Percentiles rank a stretch among this genome's conserved stretches.
Evolutionary conservation across 176 grass and related monocot species (phyloP).

Genomic region (Oryza coarctata): DNA sequence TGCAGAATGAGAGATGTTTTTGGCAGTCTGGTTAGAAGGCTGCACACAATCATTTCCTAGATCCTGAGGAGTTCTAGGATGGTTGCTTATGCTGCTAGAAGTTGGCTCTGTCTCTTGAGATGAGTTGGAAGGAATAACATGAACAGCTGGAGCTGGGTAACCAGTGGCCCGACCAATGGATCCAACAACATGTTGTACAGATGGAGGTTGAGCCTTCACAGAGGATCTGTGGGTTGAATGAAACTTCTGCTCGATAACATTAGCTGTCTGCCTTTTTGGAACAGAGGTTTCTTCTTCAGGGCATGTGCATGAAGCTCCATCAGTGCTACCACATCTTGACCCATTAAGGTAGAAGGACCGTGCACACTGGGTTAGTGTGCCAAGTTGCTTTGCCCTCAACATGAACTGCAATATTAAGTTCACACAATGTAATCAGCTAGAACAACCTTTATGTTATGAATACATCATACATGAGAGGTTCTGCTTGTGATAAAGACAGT

Average conservation of each 20-base stretch:
- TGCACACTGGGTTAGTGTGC: slow-evolving; percentile 80
- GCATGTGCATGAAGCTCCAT: slow-evolving; percentile 76
- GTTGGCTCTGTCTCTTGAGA: slow-evolving; percentile 41
- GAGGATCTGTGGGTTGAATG: slow-evolving; percentile 33
- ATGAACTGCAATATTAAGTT: slow-evolving; percentile 64
- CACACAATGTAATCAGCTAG: slow-evolving; percentile 16
- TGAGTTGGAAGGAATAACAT: slow-evolving; percentile 43
- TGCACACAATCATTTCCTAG: slow-evolving; percentile 38
- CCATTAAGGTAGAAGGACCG: slow-evolving; percentile 89
- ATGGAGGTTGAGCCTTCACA: slow-evolving; percentile 41
- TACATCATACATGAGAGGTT: not conserved
- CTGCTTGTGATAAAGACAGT: not conserved
- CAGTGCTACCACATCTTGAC: slow-evolving; percentile 65
- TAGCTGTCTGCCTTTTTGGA: slow-evolving; percentile 59
- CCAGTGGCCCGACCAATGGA: slow-evolving; percentile 40
- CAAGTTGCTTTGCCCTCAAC: slow-evolving; percentile 93
- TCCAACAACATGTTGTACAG: slow-evolving; percentile 41
- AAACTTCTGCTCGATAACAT: slow-evolving; percentile 33
- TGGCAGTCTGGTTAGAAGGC: slow-evolving; percentile 48
- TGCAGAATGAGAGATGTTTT: slow-evolving; percentile 44
- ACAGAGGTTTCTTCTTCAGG: slow-evolving; percentile 71
- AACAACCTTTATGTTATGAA: not conserved
- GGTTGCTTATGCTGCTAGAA: slow-evolving; percentile 34
- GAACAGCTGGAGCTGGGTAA: slow-evolving; percentile 25
- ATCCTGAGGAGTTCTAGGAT: slow-evolving; percentile 24